A percentile compares a stretch with the other conserved stretches of the same genome.
phyloP scores from a whole-genome alignment of 805 yeast species.

The Kregervanrija fluxuum region DNA sequence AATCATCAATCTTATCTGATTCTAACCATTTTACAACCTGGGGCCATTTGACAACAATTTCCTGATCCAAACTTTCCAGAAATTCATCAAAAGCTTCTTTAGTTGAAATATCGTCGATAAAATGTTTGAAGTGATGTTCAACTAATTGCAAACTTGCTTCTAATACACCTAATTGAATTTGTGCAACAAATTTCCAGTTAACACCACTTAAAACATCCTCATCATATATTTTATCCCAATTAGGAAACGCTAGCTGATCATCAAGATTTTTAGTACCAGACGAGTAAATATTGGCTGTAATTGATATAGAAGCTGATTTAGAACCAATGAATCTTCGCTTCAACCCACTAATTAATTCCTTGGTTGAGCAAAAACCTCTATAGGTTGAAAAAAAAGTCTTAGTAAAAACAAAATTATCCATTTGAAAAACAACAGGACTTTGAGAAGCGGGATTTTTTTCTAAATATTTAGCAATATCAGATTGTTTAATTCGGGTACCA shows the following conservation, averaged over 20 bases:
- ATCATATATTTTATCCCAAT: conserved; percentile 43
- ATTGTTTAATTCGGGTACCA: conserved; percentile 32
- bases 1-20: conserved; percentile 11
- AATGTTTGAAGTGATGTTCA: conserved; percentile 66
- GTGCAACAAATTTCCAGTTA: conserved; percentile 62
- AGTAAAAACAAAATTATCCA: conserved; percentile 60
- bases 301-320: conserved; percentile 50
- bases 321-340: conserved; percentile 55
- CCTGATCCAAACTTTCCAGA: conserved; percentile 60
- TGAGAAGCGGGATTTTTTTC: conserved; percentile 14
- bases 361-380: conserved; percentile 57
- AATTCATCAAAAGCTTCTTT: conserved; percentile 56
- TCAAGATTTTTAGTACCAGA: background rate
- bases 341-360: conserved; percentile 43
- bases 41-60: conserved; percentile 47
- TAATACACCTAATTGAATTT: conserved; percentile 74
- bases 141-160: conserved; percentile 70
- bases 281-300: conserved; percentile 19
- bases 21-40: conserved; percentile 23
- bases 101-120: conserved; percentile 58
- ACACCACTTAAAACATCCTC: conserved; percentile 35
- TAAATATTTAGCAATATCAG: conserved; percentile 36
- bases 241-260: conserved; percentile 31
- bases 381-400: conserved; percentile 65
- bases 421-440: conserved; percentile 32